Evolutionary conservation across 371 early-diverging fungal genomes (phyloP), one percentile per base, ranked within the genome.

Genomic region (Mortierella sp.): DNA sequence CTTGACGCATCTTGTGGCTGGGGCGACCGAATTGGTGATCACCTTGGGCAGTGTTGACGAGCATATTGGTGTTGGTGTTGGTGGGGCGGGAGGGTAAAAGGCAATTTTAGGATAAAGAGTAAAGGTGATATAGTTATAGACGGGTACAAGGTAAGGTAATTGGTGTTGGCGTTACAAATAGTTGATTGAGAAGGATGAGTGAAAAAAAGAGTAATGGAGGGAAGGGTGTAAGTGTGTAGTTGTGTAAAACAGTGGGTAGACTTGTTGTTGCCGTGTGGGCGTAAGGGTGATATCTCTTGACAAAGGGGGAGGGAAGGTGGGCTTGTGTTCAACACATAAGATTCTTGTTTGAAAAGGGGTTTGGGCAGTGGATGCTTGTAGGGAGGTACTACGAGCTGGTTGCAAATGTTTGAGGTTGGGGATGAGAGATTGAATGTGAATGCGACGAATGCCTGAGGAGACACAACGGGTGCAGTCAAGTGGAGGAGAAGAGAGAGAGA

Each of bases 251-350:
- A 63, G 19, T 34, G 7, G 5, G 60, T 28, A 28, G 60, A 28
- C 28, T 60, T 63, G 63, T 10, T 34, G 38, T 16, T 80, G 84
- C 84, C 80, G 84, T 79, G 84, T 83, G 80, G 80, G 84, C 84
- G 84, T 80, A 72, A 31, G 84, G 84, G 76, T 21, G 70, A 79
- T 45, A 42, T 60, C 68, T 76, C 47, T 44, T 48, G 63, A 60
- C 21, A 34, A 50, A 24, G 28, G 75, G 26, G 42, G 52, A 42
- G 31, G 16, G n/a, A 28, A 48, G 4, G 42, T 5, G 42, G 42
- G 42, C 5, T 19, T 47, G 60, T 42, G 11, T 38, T 57, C 24
- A 73, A 50, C 60, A 73, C 75, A 78, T 80, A 34, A 2, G 44
- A 26, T 72, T 72, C 0, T 47, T 45, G 0, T 47, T 34, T 57